These are phyloP conservation scores for Leccinum longicurvipes DNA, from an alignment of 768 basidiomycete genomes.

Conservation along the genomic window DNA sequence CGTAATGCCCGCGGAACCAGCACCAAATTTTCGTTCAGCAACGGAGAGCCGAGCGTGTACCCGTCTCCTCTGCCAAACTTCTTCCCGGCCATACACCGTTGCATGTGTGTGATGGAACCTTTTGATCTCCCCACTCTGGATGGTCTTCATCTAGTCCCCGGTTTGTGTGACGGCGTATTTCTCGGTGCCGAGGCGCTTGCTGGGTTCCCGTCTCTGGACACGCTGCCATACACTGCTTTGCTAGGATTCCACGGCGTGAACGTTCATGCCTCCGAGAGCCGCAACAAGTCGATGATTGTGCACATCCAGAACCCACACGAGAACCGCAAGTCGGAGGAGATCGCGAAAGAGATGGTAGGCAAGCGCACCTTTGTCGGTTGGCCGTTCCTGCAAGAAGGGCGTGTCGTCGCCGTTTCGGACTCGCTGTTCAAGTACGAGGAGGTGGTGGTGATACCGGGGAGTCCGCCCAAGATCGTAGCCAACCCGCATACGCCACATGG, in stretches of 20 bases:
- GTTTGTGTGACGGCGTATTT: conserved; percentile 84
- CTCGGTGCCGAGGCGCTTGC: conserved; percentile 85
- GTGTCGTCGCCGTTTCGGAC: conserved; percentile 85
- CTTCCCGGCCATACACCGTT: conserved; percentile 84
- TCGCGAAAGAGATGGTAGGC: conserved; percentile 75
- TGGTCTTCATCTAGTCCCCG: conserved; percentile 81
- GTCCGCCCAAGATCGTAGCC: conserved; percentile 52
- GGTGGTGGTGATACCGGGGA: conserved; percentile 49
- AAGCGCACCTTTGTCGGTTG: conserved; percentile 78
- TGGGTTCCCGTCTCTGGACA: conserved; percentile 94
- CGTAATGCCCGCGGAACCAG: conserved; percentile 81
- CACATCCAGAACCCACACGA: conserved; percentile 78
- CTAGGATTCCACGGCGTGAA: conserved; percentile 89
- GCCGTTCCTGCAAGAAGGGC: conserved; percentile 94
- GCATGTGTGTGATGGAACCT: conserved; percentile 73
- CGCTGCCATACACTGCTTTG: conserved; percentile 71
- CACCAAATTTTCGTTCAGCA: conserved; percentile 71
- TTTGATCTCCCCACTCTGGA: conserved; percentile 86
- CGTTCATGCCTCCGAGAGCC: conserved; percentile 85
- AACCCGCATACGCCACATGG: conserved; percentile 73
- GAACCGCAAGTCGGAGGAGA: conserved; percentile 58
- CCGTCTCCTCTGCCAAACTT: conserved; percentile 93
- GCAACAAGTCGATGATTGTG: conserved; percentile 92
- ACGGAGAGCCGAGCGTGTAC: conserved; percentile 61
- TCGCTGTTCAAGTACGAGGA: conserved; percentile 84